Evolutionary conservation across 2,329 filamentous ascomycete genomes (phyloP).

Genomic region (Magnaporthiopsis rhizophila): DNA sequence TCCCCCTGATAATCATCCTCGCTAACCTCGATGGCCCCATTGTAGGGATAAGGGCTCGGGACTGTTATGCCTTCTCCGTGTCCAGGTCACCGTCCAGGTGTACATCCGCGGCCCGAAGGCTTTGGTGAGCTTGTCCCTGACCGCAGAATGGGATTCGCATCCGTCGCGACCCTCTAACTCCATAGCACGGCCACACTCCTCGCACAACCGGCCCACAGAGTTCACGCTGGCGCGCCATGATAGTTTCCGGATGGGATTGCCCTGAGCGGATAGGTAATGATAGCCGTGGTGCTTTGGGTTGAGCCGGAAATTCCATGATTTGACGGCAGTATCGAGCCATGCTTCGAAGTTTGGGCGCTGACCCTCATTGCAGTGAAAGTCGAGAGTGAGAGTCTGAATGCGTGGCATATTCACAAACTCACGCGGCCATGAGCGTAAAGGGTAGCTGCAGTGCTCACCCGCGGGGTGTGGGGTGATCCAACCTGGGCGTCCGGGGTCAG

Average conservation of each 20-base stretch:
- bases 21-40: conserved; percentile 1
- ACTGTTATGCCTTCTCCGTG: neutral
- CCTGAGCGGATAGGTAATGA: conserved; percentile 2
- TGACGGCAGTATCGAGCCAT: neutral
- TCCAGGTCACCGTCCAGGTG: conserved; percentile 4
- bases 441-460: neutral
- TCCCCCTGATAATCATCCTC: neutral
- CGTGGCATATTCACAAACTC: conserved; percentile 6
- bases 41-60: conserved; percentile 2
- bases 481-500: neutral
- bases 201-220: neutral
- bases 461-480: conserved; percentile 3
- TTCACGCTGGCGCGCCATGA: neutral
- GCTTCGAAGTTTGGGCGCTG: neutral
- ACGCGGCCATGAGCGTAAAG: conserved; percentile 2
- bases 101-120: neutral
- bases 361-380: conserved; percentile 2
- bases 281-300: conserved; percentile 6
- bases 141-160: neutral
- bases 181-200: neutral
- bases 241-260: conserved; percentile 2
- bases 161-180: neutral
- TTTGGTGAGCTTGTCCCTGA: neutral
- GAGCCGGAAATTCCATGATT: conserved; percentile 1
- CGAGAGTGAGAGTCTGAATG: conserved; percentile 1